These are phyloP conservation scores for Russula emetica DNA, from an alignment of 768 basidiomycete genomes.

Conservation along the genomic window DNA sequence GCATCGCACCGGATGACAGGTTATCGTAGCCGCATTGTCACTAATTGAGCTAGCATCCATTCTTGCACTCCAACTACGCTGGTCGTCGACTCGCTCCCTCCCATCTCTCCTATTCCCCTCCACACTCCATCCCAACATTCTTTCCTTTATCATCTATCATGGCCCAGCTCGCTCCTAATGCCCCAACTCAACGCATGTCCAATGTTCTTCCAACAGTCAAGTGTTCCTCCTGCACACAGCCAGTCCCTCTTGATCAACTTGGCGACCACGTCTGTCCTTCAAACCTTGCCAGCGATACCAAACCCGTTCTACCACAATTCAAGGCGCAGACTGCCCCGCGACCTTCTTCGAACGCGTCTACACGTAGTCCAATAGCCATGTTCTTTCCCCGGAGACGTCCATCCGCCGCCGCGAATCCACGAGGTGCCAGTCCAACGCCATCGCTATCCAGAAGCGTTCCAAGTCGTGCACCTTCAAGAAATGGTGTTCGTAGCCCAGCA, in stretches of 20 bases:
- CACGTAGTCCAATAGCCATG: background rate
- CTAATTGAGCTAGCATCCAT: background rate
- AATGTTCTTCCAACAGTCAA: constrained; percentile 78
- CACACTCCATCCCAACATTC: background rate
- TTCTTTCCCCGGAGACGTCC: background rate
- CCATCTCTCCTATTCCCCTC: background rate
- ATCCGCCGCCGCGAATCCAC: background rate
- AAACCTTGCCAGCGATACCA: constrained; percentile 39
- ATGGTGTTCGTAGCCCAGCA: constrained; percentile 6
- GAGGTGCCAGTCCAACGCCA: background rate
- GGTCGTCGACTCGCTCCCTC: background rate
- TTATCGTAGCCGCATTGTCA: background rate
- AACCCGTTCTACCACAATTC: constrained; percentile 32
- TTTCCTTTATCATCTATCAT: constrained; percentile 24
- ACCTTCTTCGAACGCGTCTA: background rate
- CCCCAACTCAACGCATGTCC: constrained; percentile 39
- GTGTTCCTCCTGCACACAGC: constrained; percentile 71
- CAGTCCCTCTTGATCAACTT: constrained; percentile 68
- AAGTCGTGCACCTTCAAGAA: constrained; percentile 4
- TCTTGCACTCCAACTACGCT: background rate
- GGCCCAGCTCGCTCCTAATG: constrained; percentile 32
- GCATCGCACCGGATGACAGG: background rate
- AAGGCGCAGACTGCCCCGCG: constrained; percentile 1
- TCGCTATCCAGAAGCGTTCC: constrained; percentile 1
- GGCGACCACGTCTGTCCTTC: constrained; percentile 69